These are phyloP conservation scores for Actinomucor elegans DNA, from an alignment of 371 early-diverging fungal species.

Conservation along the genomic window DNA sequence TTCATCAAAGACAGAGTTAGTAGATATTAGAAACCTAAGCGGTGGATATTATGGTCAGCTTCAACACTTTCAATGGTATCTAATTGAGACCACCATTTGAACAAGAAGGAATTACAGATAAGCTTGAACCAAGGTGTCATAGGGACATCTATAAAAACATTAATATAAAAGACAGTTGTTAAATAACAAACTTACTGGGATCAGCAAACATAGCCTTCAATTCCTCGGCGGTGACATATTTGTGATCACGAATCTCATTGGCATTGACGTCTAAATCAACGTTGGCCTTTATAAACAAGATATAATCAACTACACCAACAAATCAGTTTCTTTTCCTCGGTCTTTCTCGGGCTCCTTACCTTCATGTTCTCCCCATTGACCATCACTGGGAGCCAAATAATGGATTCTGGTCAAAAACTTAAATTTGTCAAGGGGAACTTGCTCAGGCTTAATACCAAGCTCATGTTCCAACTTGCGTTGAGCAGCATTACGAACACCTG, in stretches of 20 bases:
- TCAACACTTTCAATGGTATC: slow-evolving; percentile 66
- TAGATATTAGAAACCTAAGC: slow-evolving; percentile 47
- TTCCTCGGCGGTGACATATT: slow-evolving; percentile 83
- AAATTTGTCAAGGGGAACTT: slow-evolving; percentile 82
- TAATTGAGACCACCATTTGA: slow-evolving; percentile 92
- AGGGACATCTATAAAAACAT: slow-evolving; percentile 41
- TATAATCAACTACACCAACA: slow-evolving; percentile 76
- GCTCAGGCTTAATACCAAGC: slow-evolving; percentile 82
- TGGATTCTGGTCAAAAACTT: slow-evolving; percentile 92
- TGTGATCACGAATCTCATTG: slow-evolving; percentile 82
- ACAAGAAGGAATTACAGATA: slow-evolving; percentile 88
- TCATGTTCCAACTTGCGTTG: slow-evolving; percentile 95
- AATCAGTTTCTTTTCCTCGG: not conserved
- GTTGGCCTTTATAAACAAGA: slow-evolving; percentile 79
- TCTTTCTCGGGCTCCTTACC: slow-evolving; percentile 43
- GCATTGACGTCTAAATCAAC: slow-evolving; percentile 66
- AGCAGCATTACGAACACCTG: slow-evolving; percentile 54
- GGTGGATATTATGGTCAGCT: slow-evolving; percentile 78
- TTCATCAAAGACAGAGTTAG: too few species aligned
- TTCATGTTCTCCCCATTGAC: slow-evolving; percentile 98
- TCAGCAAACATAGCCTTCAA: slow-evolving; percentile 70
- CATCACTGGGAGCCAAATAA: slow-evolving; percentile 92
- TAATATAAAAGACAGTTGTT: not conserved
- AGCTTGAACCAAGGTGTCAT: slow-evolving; percentile 97
- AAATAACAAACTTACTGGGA: slow-evolving; percentile 41